These are phyloP conservation scores for Verticillium dahliae DNA, from an alignment of 2,329 filamentous ascomycete genomes.

Conservation along the genomic window DNA sequence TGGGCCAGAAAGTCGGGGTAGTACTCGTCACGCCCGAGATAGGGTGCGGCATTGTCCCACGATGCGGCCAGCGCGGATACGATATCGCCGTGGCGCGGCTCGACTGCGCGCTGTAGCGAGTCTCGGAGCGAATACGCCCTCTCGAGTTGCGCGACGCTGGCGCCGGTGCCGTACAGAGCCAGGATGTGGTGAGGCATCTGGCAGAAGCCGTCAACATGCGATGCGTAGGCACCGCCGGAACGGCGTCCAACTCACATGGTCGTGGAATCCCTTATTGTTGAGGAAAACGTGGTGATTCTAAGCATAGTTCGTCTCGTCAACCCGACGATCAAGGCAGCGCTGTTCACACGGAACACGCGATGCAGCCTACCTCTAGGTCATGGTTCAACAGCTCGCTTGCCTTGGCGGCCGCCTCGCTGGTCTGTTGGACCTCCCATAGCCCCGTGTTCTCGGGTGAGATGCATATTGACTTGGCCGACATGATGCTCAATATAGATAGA, in stretches of 20 bases:
- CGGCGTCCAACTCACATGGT: constrained; percentile 51
- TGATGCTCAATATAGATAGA: not conserved
- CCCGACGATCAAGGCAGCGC: not conserved
- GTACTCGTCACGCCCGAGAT: constrained; percentile 55
- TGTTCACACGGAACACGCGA: not conserved
- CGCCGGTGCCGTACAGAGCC: constrained; percentile 69
- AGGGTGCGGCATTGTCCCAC: constrained; percentile 45
- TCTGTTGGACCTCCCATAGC: constrained; percentile 38
- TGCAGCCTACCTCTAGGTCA: constrained; percentile 53
- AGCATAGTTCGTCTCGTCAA: not conserved
- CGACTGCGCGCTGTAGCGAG: constrained; percentile 55
- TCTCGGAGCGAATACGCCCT: constrained; percentile 60
- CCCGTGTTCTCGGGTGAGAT: constrained; percentile 32
- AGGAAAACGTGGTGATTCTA: constrained; percentile 71
- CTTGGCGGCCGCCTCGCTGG: constrained; percentile 52
- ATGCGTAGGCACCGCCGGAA: not conserved
- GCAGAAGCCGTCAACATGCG: not conserved
- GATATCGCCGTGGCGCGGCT: constrained; percentile 38
- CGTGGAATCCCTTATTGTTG: constrained; percentile 69
- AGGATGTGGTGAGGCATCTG: constrained; percentile 69
- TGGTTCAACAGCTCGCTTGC: constrained; percentile 65
- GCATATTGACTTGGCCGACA: not conserved
- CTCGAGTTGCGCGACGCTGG: constrained; percentile 51
- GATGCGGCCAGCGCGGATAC: constrained; percentile 48
- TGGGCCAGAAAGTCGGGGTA: constrained; percentile 73